phyloP scores from a whole-genome alignment of 1,284 basidiomycete genomes.

The Malassezia yamatoensis region DNA sequence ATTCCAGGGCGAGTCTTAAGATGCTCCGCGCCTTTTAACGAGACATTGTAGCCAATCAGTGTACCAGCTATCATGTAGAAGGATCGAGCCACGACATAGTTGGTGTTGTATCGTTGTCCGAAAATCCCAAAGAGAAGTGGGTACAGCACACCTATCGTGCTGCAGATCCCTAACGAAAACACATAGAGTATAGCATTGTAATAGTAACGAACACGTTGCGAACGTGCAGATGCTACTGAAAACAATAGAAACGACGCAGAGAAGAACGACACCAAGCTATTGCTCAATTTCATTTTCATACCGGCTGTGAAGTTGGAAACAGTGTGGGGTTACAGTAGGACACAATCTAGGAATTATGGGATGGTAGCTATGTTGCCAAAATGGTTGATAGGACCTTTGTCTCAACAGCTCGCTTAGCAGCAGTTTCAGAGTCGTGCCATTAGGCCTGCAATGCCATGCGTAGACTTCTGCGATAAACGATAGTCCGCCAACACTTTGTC shows the following conservation, averaged over 20 bases:
- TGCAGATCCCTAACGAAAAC: constrained; percentile 63
- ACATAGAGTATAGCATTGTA: constrained; percentile 56
- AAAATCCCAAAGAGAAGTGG: constrained; percentile 62
- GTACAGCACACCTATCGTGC: constrained; percentile 64
- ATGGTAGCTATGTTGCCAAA: no score
- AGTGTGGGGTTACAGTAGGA: no score
- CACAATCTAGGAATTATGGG: no score
- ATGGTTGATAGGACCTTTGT: no score
- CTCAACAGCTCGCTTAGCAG: no score
- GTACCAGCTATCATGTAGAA: constrained; percentile 68
- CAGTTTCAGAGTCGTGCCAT: constrained; percentile 2
- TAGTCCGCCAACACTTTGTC: background rate
- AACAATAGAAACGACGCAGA: constrained; percentile 29
- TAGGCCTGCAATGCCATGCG: constrained; percentile 6
- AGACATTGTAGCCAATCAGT: constrained; percentile 61
- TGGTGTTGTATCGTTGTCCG: constrained; percentile 65
- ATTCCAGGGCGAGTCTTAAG: constrained; percentile 61
- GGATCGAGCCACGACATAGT: constrained; percentile 69
- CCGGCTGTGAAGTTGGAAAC: no score
- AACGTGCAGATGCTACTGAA: constrained; percentile 33
- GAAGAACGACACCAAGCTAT: constrained; percentile 25
- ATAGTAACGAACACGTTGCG: constrained; percentile 30
- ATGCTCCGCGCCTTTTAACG: constrained; percentile 77
- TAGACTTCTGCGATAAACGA: background rate
- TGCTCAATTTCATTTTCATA: constrained; percentile 16